Base-by-base conservation (phyloP, 139 green algal genomes). In the Picochlorum sp. region DNA sequence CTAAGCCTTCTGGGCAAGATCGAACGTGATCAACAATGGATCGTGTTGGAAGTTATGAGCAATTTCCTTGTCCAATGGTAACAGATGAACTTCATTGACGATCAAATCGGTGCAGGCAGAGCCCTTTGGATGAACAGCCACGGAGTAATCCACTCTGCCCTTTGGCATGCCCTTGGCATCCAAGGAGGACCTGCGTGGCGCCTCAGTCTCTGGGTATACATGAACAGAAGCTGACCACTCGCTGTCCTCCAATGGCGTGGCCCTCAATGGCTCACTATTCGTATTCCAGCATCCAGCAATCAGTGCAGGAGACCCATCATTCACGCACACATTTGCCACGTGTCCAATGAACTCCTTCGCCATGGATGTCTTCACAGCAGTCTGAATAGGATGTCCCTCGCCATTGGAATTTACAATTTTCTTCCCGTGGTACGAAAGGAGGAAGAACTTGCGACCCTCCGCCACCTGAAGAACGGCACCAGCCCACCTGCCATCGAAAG, bases 241-340 rank as follows among this genome's bases (percentile, higher is more conserved):
- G 15, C 9, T 23, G 15, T 51, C 23, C 6, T 28, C 20, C 18
- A 52, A 34, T 23, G 57, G 13, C 14, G 6, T 31, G 4, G 20
- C 23, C 20, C 44, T 28, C 58, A 65, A 52, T 45, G 58, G 58
- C 28, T 31, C 21, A 31, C n/a, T 57, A 59, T 65, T 31, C 6
- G 23, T 52, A 31, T 65, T 65, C 41, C 41, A 65, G 58, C 58
- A 57, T 9, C 58, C 58, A 21, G 58, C 58, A 52, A 65, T 65
- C 6, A 65, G 23, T 16, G 58, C 58, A 52, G 58, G 58, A 31
- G 41, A 28, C 20, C 21, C 20, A 16, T 65, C 44, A 18, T 51
- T 57, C n/a, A 31, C 58, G 14, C 58, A 18, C 20, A 65, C 21
- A 52, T 55, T 31, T 10, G 58, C 58, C 8, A 65, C 58, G 7